Evolutionary conservation across 164 flowering plant genomes (phyloP).

Genomic region (Umbellularia californica): DNA sequence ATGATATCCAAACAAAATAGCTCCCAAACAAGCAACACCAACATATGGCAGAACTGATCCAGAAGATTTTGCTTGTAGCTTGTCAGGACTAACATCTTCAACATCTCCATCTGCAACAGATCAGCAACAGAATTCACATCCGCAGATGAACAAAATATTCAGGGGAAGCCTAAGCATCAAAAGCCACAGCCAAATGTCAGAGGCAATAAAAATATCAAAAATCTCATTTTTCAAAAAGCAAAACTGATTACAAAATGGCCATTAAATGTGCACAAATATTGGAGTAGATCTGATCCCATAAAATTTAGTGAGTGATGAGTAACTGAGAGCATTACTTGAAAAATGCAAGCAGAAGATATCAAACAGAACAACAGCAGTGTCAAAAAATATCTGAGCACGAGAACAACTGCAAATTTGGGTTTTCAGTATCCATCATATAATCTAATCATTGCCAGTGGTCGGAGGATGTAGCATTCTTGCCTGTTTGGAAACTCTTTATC

Average conservation of each 20-base stretch:
- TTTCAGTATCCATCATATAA: background rate
- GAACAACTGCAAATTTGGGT: background rate
- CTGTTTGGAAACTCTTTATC: too few species aligned
- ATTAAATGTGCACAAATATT: background rate
- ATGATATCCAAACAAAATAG: slow-evolving; percentile 91
- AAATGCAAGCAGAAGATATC: background rate
- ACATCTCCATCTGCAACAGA: slow-evolving; percentile 53
- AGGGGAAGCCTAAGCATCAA: background rate
- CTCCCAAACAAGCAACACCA: slow-evolving; percentile 93
- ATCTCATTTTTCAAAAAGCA: background rate
- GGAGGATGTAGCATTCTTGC: too few species aligned
- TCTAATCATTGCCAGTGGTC: background rate
- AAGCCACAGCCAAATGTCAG: background rate
- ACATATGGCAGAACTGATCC: slow-evolving; percentile 86
- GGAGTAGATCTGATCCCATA: background rate
- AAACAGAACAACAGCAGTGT: background rate
- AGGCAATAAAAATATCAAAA: background rate
- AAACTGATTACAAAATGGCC: background rate
- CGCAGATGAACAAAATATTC: background rate
- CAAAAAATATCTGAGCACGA: background rate
- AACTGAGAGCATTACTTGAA: background rate
- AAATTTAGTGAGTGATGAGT: background rate
- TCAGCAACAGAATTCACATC: background rate
- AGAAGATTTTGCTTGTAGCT: slow-evolving; percentile 50
- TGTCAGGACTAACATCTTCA: slow-evolving; percentile 39